Conservation (phyloP, 2,329 filamentous ascomycete genomes). For the Tolypocladium pustulatum region DNA sequence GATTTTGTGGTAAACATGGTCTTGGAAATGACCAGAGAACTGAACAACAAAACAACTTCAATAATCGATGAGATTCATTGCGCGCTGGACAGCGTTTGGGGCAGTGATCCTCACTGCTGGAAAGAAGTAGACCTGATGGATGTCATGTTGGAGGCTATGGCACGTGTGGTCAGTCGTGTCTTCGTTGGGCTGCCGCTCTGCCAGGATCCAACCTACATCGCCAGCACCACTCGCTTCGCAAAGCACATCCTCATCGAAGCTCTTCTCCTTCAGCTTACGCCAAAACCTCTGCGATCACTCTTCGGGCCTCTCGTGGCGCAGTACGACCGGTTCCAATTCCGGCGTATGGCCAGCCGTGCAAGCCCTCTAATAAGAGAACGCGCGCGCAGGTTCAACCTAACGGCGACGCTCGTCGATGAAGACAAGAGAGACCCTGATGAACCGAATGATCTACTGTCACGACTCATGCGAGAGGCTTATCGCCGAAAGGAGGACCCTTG, state of each 20-base stretch:
- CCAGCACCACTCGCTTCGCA: neutral
- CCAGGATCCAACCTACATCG: neutral
- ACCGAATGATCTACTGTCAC: neutral
- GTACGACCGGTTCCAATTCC: neutral
- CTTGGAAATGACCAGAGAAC: neutral
- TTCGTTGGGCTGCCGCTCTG: neutral
- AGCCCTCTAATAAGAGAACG: neutral
- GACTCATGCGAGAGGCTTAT: neutral
- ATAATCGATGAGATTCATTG: neutral
- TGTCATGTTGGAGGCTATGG: neutral
- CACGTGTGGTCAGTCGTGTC: neutral
- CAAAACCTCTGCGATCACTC: neutral
- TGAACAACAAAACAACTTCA: neutral
- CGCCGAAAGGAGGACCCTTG: neutral
- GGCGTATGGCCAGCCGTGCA: neutral
- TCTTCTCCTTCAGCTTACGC: neutral
- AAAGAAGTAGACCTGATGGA: neutral
- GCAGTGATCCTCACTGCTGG: neutral
- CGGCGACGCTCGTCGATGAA: neutral
- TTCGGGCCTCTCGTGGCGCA: neutral
- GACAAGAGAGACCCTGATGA: neutral
- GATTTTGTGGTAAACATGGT: neutral
- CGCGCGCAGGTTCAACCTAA: neutral
- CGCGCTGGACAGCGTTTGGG: neutral
- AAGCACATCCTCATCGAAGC: neutral